These are phyloP conservation scores for Aspergillus conjunctus DNA, from an alignment of 495 filamentous ascomycete species.

Conservation along the genomic window DNA sequence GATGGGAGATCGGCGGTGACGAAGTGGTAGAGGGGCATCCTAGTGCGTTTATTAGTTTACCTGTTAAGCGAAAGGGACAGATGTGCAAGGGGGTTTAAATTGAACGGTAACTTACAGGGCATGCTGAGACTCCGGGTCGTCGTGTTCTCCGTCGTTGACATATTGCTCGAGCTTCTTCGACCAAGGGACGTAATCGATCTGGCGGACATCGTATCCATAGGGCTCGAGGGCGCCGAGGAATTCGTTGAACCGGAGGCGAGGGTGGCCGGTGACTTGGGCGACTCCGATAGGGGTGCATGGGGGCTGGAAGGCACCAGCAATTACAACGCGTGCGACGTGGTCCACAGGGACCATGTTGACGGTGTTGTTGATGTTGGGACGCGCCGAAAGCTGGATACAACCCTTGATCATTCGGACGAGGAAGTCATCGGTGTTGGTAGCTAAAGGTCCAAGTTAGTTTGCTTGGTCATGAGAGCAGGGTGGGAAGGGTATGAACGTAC, in stretches of 20 bases:
- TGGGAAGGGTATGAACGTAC: slow-evolving; percentile 20
- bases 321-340: slow-evolving; percentile 78
- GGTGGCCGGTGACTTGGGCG: slow-evolving; percentile 79
- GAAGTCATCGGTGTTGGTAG: slow-evolving; percentile 89
- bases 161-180: slow-evolving; percentile 59
- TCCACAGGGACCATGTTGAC: slow-evolving; percentile 90
- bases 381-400: slow-evolving; percentile 73
- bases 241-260: slow-evolving; percentile 75
- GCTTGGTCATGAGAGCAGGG: background rate
- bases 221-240: slow-evolving; percentile 70
- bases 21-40: slow-evolving; percentile 87
- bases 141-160: slow-evolving; percentile 60
- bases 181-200: slow-evolving; percentile 64
- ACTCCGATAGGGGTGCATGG: slow-evolving; percentile 55
- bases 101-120: slow-evolving; percentile 51
- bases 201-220: slow-evolving; percentile 76
- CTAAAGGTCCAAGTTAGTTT: slow-evolving; percentile 24
- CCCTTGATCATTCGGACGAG: slow-evolving; percentile 87
- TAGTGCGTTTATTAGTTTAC: slow-evolving; percentile 17
- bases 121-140: slow-evolving; percentile 62
- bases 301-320: slow-evolving; percentile 69
- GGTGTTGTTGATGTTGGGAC: slow-evolving; percentile 81
- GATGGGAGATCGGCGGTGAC: slow-evolving; percentile 76
- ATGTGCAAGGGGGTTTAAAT: background rate
- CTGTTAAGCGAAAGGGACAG: background rate